Evolutionary conservation across 2,329 filamentous ascomycete genomes (phyloP).

Genomic region (Periglandula ipomoeae): DNA sequence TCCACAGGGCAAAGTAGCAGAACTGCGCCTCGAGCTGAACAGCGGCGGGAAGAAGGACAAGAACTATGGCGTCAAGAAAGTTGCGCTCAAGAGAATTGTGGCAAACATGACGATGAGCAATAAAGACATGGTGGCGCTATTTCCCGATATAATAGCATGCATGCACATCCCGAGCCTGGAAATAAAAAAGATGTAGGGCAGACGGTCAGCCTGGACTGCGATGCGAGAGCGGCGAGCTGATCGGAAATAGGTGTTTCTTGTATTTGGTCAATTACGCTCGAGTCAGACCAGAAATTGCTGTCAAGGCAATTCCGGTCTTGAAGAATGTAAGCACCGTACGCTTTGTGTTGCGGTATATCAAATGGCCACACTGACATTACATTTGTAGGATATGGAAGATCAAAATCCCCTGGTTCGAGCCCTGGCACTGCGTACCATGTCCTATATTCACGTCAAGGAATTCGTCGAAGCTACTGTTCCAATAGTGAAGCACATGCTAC

Average conservation of each 20-base stretch:
- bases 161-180: constrained; percentile 93
- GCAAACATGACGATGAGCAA: constrained; percentile 99
- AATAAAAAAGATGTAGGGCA: constrained; percentile 92
- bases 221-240: constrained; percentile 1
- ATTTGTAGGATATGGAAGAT: constrained; percentile 79
- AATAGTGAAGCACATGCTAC: constrained; percentile 72
- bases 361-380: background rate
- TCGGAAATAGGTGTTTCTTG: constrained; percentile 71
- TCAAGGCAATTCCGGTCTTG: constrained; percentile 85
- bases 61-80: constrained; percentile 90
- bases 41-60: constrained; percentile 97
- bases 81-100: constrained; percentile 97
- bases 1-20: constrained; percentile 93
- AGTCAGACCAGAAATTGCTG: constrained; percentile 84
- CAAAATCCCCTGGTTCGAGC: constrained; percentile 86
- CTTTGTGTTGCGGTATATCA: background rate
- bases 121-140: constrained; percentile 97
- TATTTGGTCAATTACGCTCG: constrained; percentile 96
- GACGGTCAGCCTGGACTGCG: background rate
- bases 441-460: constrained; percentile 92
- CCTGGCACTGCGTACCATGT: constrained; percentile 87
- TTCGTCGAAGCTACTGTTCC: constrained; percentile 87
- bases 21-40: constrained; percentile 89
- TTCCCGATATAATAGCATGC: constrained; percentile 88
- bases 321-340: constrained; percentile 50